These are phyloP conservation scores for Coemansia sp. DNA, from an alignment of 192 early-diverging fungal genomes.

Conservation along the genomic window DNA sequence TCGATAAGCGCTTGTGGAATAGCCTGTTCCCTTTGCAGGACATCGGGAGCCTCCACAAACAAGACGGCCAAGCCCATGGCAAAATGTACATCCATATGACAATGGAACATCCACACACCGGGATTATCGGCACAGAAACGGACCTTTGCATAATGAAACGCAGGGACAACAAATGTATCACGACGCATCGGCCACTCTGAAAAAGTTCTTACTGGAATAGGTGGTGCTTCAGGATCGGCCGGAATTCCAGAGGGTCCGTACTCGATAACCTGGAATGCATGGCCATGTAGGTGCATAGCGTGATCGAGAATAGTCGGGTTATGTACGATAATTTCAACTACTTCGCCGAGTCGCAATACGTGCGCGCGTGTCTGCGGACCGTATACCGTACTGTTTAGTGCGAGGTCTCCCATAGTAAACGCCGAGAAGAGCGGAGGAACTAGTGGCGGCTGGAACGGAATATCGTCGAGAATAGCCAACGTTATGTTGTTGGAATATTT, in stretches of 20 bases:
- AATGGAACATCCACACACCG: conserved; percentile 84
- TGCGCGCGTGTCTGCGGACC: conserved; percentile 61
- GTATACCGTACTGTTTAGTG: conserved; percentile 33
- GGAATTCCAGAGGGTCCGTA: conserved; percentile 46
- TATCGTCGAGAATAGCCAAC: neutral
- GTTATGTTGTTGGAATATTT: neutral
- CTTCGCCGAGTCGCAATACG: conserved; percentile 24
- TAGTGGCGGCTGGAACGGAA: neutral
- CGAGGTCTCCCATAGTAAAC: neutral
- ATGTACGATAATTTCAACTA: conserved; percentile 65
- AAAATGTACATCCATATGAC: conserved; percentile 64
- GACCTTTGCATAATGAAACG: conserved; percentile 61
- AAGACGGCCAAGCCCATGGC: conserved; percentile 69
- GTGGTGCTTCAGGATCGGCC: conserved; percentile 53
- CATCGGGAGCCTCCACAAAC: conserved; percentile 71
- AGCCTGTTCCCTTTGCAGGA: conserved; percentile 52
- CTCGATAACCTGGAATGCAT: conserved; percentile 73
- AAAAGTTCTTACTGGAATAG: conserved; percentile 65
- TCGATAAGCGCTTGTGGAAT: conserved; percentile 60
- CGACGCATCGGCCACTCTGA: conserved; percentile 63
- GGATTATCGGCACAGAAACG: conserved; percentile 79
- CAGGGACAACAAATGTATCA: conserved; percentile 66
- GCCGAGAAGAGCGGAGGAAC: neutral
- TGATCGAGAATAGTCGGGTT: conserved; percentile 74
- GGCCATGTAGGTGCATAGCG: conserved; percentile 79